A percentile compares a stretch with the other conserved stretches of the same genome.
Evolutionary conservation across 495 filamentous ascomycete genomes (phyloP).

Genomic region (Friedmanniomyces endolithicus): DNA sequence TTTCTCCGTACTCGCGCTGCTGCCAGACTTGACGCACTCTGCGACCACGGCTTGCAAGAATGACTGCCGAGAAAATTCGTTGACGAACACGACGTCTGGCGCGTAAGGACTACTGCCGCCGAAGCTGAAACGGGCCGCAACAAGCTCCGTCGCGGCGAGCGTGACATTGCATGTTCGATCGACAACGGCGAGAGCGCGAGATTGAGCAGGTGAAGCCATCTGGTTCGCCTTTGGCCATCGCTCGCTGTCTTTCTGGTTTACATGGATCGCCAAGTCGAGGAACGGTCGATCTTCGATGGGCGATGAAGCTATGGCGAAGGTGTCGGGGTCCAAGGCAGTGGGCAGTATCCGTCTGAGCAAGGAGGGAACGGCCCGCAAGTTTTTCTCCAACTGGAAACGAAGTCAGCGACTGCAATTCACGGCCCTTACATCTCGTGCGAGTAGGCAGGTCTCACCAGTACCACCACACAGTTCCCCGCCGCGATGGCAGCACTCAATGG

Average conservation of each 20-base stretch:
- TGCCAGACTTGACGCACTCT: slow-evolving; percentile 4
- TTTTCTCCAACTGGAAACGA: slow-evolving; percentile 30
- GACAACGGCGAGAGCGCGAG: slow-evolving; percentile 38
- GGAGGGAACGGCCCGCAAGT: slow-evolving; percentile 22
- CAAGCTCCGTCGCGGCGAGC: slow-evolving; percentile 36
- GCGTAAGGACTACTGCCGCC: slow-evolving; percentile 40
- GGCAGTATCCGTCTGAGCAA: slow-evolving; percentile 34
- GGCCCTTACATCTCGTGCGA: background rate
- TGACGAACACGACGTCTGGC: slow-evolving; percentile 43
- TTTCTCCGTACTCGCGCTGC: background rate
- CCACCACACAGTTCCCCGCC: slow-evolving; percentile 41
- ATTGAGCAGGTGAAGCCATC: slow-evolving; percentile 26
- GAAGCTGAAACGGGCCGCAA: slow-evolving; percentile 38
- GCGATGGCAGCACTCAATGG: slow-evolving; percentile 39
- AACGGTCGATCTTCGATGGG: slow-evolving; percentile 1
- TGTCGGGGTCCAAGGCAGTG: slow-evolving; percentile 35
- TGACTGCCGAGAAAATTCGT: slow-evolving; percentile 41
- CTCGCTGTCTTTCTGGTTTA: slow-evolving; percentile 16
- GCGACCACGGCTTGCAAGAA: slow-evolving; percentile 37
- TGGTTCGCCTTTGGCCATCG: slow-evolving; percentile 4
- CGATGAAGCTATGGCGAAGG: slow-evolving; percentile 28
- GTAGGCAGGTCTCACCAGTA: slow-evolving; percentile 36
- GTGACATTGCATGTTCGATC: slow-evolving; percentile 40
- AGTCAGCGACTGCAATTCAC: background rate
- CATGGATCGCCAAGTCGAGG: slow-evolving; percentile 2